Conservation (phyloP, 2,329 filamentous ascomycete species). For the Fusarium aywerte region DNA sequence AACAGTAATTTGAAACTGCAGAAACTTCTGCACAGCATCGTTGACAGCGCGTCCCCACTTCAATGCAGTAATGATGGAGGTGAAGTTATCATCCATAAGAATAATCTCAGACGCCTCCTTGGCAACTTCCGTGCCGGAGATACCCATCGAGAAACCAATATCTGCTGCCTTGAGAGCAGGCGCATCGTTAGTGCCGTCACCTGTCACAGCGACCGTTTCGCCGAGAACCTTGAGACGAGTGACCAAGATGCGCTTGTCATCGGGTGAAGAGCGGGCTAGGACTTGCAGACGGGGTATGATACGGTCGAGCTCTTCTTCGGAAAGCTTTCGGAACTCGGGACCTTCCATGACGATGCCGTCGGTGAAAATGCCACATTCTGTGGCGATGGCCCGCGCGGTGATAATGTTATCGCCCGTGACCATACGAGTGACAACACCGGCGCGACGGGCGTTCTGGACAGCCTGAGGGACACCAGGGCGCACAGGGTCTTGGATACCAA, state of each 20-base stretch:
- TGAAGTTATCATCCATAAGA: conserved; percentile 88
- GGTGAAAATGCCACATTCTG: conserved; percentile 79
- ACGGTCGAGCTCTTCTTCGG: conserved; percentile 70
- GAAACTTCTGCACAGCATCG: conserved; percentile 80
- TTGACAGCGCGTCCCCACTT: conserved; percentile 84
- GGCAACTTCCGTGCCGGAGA: conserved; percentile 83
- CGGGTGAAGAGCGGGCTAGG: conserved; percentile 77
- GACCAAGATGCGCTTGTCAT: conserved; percentile 80
- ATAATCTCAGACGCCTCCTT: conserved; percentile 89
- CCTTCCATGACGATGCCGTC: conserved; percentile 81
- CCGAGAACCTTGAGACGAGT: conserved; percentile 75
- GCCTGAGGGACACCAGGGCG: conserved; percentile 78
- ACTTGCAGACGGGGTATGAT: conserved; percentile 77
- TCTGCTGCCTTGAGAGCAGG: conserved; percentile 84
- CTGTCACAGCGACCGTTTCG: conserved; percentile 84
- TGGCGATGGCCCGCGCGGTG: conserved; percentile 81
- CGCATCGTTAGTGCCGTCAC: conserved; percentile 86
- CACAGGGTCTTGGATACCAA: conserved; percentile 83
- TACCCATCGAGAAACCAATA: conserved; percentile 88
- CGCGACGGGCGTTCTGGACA: conserved; percentile 76
- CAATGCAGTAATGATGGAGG: conserved; percentile 83
- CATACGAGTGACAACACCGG: conserved; percentile 85
- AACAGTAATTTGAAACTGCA: conserved; percentile 84
- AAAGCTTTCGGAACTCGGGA: conserved; percentile 79
- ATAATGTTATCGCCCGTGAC: conserved; percentile 85